Percentiles rank a stretch among this genome's conserved stretches.
Conservation (phyloP, 2,329 filamentous ascomycete species). For the Pyrenophora tritici-repentis region DNA sequence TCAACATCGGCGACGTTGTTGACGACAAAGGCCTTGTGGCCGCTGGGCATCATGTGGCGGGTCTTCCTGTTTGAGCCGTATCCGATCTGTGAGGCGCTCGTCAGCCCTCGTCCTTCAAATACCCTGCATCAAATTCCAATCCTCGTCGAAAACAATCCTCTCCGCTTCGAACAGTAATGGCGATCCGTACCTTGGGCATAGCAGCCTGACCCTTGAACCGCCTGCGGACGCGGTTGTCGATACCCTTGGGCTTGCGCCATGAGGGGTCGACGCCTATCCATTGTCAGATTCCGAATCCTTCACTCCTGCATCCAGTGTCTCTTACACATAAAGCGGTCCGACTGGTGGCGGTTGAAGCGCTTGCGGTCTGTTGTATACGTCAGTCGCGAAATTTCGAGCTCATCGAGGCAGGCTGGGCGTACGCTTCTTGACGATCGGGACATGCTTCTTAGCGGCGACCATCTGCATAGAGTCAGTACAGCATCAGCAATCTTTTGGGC, state of each 20-base stretch:
- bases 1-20: constrained; percentile 94
- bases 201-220: constrained; percentile 94
- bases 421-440: constrained; percentile 99
- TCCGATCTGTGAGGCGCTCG: constrained; percentile 72
- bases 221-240: constrained; percentile 96
- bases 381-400: constrained; percentile 39
- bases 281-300: constrained; percentile 32
- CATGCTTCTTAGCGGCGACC: constrained; percentile 99
- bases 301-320: constrained; percentile 15
- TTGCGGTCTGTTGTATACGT: constrained; percentile 71
- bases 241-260: constrained; percentile 99
- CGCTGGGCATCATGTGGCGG: constrained; percentile 96
- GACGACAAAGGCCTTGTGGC: constrained; percentile 99
- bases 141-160: background rate
- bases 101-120: constrained; percentile 33
- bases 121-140: background rate
- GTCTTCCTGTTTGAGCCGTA: constrained; percentile 99
- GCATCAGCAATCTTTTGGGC: constrained; percentile 6
- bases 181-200: constrained; percentile 89
- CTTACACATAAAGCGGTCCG: constrained; percentile 87
- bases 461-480: constrained; percentile 63
- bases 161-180: constrained; percentile 9
- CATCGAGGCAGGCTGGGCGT: constrained; percentile 57
- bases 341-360: constrained; percentile 97
- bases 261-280: constrained; percentile 67